A percentile compares a stretch with the other conserved stretches of the same genome.
phyloP scores from a whole-genome alignment of 345 rosid species.

The Eucalyptus sp. region DNA sequence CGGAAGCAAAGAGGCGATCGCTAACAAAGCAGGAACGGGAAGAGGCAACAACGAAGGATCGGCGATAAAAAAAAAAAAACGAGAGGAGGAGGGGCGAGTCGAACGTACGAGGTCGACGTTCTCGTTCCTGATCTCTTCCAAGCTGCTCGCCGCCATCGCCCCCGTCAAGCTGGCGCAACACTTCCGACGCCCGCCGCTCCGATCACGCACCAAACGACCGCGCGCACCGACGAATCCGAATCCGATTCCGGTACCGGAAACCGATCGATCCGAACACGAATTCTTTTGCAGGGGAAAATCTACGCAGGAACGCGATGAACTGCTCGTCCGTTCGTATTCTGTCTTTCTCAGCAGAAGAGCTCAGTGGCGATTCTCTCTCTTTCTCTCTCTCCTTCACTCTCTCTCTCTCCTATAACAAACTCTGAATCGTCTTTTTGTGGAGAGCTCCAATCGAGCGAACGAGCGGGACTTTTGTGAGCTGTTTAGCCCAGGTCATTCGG shows the following conservation, averaged over 20 bases:
- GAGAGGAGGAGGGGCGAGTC: background rate
- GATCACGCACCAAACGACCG: background rate
- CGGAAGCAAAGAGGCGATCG: background rate
- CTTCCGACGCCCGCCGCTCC: background rate
- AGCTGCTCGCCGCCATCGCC: conserved; percentile 25
- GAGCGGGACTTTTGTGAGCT: background rate
- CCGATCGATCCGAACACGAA: background rate
- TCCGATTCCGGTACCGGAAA: background rate
- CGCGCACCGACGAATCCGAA: background rate
- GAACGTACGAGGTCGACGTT: conserved; percentile 38
- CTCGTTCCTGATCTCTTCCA: conserved; percentile 55
- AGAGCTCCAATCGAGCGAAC: background rate
- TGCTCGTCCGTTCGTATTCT: background rate
- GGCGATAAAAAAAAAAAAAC: background rate
- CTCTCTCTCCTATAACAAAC: background rate
- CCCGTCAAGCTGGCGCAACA: background rate
- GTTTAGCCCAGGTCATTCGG: conserved; percentile 1
- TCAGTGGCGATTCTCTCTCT: background rate
- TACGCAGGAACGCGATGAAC: background rate
- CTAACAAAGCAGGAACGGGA: background rate
- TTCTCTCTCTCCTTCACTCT: background rate
- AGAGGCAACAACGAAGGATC: background rate
- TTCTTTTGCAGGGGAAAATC: background rate
- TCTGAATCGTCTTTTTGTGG: background rate
- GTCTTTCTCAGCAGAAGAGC: background rate